Conservation (phyloP, 805 yeast genomes). For the Schwanniomyces vanrijiae region DNA sequence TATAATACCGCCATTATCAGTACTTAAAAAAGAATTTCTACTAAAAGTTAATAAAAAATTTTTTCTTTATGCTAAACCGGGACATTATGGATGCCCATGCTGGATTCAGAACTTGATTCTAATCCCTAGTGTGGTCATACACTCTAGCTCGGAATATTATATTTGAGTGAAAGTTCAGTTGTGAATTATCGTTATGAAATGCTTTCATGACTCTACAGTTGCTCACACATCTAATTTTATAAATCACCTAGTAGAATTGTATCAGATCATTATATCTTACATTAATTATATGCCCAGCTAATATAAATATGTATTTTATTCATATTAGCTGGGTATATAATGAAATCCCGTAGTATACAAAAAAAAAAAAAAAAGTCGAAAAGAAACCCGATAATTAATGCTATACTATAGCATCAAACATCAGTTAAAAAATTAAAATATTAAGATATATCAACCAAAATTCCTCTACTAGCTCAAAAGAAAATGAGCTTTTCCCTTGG, state of each 20-base stretch:
- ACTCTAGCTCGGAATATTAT: slow-evolving; percentile 27
- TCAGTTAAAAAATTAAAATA: too few species aligned
- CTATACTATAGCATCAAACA: neutral
- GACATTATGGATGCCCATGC: slow-evolving; percentile 23
- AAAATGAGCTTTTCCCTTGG: neutral
- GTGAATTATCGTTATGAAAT: slow-evolving; percentile 9
- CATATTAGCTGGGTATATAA: neutral
- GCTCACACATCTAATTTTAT: slow-evolving; percentile 13
- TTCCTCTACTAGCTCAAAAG: neutral
- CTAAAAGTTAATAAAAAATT: neutral
- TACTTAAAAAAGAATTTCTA: neutral
- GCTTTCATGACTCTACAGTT: slow-evolving; percentile 17
- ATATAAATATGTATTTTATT: too few species aligned
- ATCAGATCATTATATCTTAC: too few species aligned
- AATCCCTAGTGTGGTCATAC: slow-evolving; percentile 25
- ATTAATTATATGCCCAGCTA: neutral
- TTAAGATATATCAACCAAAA: neutral
- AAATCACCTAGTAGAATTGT: too few species aligned
- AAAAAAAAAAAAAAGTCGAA: too few species aligned
- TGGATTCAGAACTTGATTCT: slow-evolving; percentile 7
- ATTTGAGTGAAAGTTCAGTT: slow-evolving; percentile 17
- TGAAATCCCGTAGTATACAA: too few species aligned
- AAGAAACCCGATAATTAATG: too few species aligned
- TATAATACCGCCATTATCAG: neutral
- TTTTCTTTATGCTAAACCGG: slow-evolving; percentile 13